Evolutionary conservation across 106 monocot species (phyloP), one percentile per base, ranked within the genome.

Genomic region (Alisma plantagoaquatica): DNA sequence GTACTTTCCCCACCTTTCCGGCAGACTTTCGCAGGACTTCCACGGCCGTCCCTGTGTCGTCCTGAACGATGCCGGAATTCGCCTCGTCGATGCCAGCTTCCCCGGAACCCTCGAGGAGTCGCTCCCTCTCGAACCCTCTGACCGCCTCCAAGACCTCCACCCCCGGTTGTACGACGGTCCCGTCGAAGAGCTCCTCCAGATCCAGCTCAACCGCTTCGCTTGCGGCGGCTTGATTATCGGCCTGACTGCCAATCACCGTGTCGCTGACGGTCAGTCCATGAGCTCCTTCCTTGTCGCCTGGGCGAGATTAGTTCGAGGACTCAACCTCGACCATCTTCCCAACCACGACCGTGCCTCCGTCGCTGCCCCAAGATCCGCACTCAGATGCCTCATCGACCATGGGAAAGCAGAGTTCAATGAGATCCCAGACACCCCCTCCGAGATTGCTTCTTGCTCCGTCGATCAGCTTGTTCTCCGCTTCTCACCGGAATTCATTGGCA

Each of bases 1-100:
- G 1, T 44, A 45, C 55, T 78, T 73, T 60, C 51, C 52, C 18
- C 68, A 73, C 27, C 63, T 56, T 59, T 63, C 59, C 1, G 68
- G 78, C 0, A 21, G 63, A 20, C 64, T 78, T 14, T 41, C 14
- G 25, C 3, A 8, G n/a, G 62, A 62, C 21, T 22, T 48, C 7
- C 21, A 2, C 17, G 20, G 32, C 33, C 33, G 50, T 35, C 49
- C 23, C 23, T 33, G 24, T 16, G 18, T 62, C 10, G 12, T 31
- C 49, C 23, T 62, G 15, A 62, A 62, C 33, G 50, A 51, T 17
- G 62, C 62, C 33, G 62, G 62, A 22, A 18, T 62, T 23, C 62
- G 49, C 2, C 25, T 62, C 22, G n/a, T 62, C 10, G 62, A 62
- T 15, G 46, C 62, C 14, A 16, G 27, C 8, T 8, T 49, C 10